Conservation (phyloP, 331 rosid species). For the Stylosanthes scabra region DNA sequence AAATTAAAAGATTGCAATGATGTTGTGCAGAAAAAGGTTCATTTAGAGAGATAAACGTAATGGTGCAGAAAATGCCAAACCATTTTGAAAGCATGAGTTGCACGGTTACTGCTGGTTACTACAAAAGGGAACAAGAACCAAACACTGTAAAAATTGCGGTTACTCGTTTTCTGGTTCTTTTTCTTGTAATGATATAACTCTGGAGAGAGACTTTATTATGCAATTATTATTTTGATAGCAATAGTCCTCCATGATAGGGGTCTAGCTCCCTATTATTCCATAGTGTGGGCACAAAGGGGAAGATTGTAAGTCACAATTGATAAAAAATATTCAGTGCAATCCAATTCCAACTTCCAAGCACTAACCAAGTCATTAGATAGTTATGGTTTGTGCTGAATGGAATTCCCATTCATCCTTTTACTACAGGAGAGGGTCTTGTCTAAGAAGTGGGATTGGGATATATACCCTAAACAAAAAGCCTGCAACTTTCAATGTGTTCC, state of each 20-base stretch:
- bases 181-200: conserved; percentile 18
- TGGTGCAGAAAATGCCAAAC: background rate
- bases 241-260: background rate
- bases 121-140: conserved; percentile 19
- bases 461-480: conserved; percentile 43
- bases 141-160: background rate
- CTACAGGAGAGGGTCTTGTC: conserved; percentile 36
- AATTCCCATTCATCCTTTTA: conserved; percentile 42
- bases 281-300: conserved; percentile 17
- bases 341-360: conserved; percentile 30
- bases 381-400: conserved; percentile 47
- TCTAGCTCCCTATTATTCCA: background rate
- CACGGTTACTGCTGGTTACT: conserved; percentile 3
- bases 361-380: conserved; percentile 22
- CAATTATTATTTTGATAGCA: conserved; percentile 15
- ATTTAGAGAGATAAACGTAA: background rate
- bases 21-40: background rate
- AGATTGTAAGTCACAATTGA: conserved; percentile 12
- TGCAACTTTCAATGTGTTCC: conserved; percentile 46
- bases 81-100: conserved; percentile 19
- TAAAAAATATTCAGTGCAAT: conserved; percentile 23
- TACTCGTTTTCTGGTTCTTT: conserved; percentile 2
- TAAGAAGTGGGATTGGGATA: conserved; percentile 32
- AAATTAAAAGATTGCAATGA: conserved; percentile 6
- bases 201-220: conserved; percentile 15